phyloP scores from a whole-genome alignment of 805 yeast species.

The Pichia heedii region DNA sequence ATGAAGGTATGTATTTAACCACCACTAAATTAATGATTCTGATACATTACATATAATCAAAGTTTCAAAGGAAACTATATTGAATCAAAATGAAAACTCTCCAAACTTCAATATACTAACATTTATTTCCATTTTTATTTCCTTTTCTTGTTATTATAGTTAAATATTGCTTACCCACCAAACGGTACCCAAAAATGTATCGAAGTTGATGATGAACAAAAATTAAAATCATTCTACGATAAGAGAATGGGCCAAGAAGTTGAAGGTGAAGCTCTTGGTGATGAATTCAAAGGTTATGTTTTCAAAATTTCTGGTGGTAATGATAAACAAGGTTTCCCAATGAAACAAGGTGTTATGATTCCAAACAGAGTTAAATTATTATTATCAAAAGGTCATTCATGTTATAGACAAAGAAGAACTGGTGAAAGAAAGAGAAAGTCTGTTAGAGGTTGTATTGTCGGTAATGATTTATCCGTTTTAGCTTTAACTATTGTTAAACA shows the following conservation, averaged over 20 bases:
- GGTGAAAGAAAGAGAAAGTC: slow-evolving; percentile 99
- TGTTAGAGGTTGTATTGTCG: slow-evolving; percentile 99
- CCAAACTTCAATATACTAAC: slow-evolving; percentile 12
- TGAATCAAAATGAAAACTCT: too few relatives aligned
- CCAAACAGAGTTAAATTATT: slow-evolving; percentile 98
- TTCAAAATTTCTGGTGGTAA: slow-evolving; percentile 99
- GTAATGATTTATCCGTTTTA: slow-evolving; percentile 91
- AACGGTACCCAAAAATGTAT: slow-evolving; percentile 99
- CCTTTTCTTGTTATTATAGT: slow-evolving; percentile 35
- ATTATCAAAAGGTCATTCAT: slow-evolving; percentile 88
- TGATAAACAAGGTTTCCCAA: slow-evolving; percentile 99
- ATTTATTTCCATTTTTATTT: slow-evolving; percentile 6
- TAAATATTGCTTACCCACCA: slow-evolving; percentile 99
- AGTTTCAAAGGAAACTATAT: not conserved
- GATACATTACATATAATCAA: too few relatives aligned
- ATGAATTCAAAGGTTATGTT: slow-evolving; percentile 98
- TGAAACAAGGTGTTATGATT: slow-evolving; percentile 99
- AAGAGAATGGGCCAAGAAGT: slow-evolving; percentile 99
- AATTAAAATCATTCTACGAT: slow-evolving; percentile 96
- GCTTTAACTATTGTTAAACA: slow-evolving; percentile 91
- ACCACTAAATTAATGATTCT: too few relatives aligned
- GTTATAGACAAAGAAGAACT: slow-evolving; percentile 99
- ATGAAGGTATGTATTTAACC: slow-evolving; percentile 19
- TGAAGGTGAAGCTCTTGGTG: slow-evolving; percentile 96
- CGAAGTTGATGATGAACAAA: slow-evolving; percentile 99